phyloP scores from a whole-genome alignment of 257 asterid genomes.

The Scutellaria baicalensis region DNA sequence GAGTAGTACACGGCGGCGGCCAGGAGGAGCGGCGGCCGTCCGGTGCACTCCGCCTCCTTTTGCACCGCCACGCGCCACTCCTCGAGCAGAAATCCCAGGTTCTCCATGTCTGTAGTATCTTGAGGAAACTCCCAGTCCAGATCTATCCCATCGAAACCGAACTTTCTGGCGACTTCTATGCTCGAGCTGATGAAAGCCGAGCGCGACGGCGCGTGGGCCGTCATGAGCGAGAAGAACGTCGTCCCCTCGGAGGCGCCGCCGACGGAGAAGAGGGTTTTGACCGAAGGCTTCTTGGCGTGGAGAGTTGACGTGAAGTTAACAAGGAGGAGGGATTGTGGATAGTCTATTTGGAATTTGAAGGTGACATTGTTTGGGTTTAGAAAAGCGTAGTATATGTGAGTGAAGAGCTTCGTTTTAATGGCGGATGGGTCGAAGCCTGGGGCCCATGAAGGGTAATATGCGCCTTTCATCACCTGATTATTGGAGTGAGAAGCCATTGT shows the following conservation, averaged over 20 bases:
- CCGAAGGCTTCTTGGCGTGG: slow-evolving; percentile 32
- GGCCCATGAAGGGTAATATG: slow-evolving; percentile 58
- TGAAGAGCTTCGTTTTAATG: slow-evolving; percentile 43
- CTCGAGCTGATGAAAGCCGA: slow-evolving; percentile 45
- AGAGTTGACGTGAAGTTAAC: slow-evolving; percentile 50
- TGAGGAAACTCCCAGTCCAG: slow-evolving; percentile 80
- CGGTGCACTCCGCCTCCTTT: slow-evolving; percentile 27
- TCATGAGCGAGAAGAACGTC: slow-evolving; percentile 42
- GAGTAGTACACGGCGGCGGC: slow-evolving; percentile 81
- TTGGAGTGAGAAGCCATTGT: slow-evolving; percentile 13
- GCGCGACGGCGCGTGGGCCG: slow-evolving; percentile 25
- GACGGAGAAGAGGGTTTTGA: slow-evolving; percentile 50
- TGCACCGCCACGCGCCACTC: slow-evolving; percentile 63
- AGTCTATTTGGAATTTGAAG: slow-evolving; percentile 36
- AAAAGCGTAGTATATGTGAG: slow-evolving; percentile 70
- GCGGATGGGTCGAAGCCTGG: slow-evolving; percentile 36
- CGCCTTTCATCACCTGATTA: slow-evolving; percentile 42
- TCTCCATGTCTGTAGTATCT: slow-evolving; percentile 43
- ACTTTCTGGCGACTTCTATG: slow-evolving; percentile 58
- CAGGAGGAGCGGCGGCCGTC: slow-evolving; percentile 48
- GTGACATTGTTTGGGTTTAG: slow-evolving; percentile 44
- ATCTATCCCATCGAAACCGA: slow-evolving; percentile 67
- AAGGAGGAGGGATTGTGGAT: slow-evolving; percentile 30
- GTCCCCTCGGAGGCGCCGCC: slow-evolving; percentile 59
- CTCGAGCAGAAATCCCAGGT: slow-evolving; percentile 30